Conservation (phyloP, 495 filamentous ascomycete genomes). For the Antarctomyces pellizariae region DNA sequence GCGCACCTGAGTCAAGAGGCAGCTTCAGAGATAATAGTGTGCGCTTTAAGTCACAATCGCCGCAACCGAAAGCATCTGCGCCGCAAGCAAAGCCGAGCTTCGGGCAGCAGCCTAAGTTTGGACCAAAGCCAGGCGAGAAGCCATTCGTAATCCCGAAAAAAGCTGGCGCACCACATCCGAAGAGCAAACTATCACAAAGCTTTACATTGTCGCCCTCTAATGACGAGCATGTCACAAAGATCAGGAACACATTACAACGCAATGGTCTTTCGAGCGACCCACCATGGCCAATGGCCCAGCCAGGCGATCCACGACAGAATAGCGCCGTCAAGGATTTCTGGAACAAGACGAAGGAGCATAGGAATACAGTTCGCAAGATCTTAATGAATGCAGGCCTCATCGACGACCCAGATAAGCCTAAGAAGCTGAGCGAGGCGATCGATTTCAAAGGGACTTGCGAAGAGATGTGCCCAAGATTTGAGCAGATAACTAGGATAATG, state of each 20-base stretch:
- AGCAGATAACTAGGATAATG: conserved; percentile 57
- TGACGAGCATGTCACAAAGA: conserved; percentile 14
- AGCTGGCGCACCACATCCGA: too few relatives aligned
- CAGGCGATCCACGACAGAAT: conserved; percentile 17
- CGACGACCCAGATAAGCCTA: conserved; percentile 72
- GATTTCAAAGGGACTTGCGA: conserved; percentile 73
- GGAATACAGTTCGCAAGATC: conserved; percentile 38
- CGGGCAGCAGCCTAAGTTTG: too few relatives aligned
- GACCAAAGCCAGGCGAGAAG: too few relatives aligned
- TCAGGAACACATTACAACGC: conserved; percentile 18
- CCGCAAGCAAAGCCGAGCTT: too few relatives aligned
- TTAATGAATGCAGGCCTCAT: conserved; percentile 55
- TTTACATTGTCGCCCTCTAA: background rate
- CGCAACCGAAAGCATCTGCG: too few relatives aligned
- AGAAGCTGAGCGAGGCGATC: conserved; percentile 60
- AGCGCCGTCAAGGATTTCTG: conserved; percentile 21
- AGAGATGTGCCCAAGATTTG: conserved; percentile 86
- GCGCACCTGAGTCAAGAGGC: too few relatives aligned
- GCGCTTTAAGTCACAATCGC: too few relatives aligned
- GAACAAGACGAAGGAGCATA: conserved; percentile 33
- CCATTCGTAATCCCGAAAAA: too few relatives aligned
- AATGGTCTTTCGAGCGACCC: conserved; percentile 24
- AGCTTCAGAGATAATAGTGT: too few relatives aligned
- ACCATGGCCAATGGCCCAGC: conserved; percentile 17
- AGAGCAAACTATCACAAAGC: background rate